Evolutionary conservation across 2,329 filamentous ascomycete genomes (phyloP).

Genomic region (Clarireedia homoeocarpa): DNA sequence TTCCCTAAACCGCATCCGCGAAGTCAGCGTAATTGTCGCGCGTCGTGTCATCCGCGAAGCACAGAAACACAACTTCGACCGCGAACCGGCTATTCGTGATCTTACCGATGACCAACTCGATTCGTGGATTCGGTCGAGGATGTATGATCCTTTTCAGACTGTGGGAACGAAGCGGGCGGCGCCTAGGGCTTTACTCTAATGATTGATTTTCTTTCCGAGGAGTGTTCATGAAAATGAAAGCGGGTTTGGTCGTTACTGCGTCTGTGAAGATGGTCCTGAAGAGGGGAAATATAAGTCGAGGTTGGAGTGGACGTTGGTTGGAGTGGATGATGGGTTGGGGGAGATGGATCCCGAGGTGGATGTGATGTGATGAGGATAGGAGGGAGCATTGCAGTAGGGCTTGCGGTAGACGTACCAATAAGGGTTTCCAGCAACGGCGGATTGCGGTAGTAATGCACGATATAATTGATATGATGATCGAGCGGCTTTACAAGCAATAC

Average conservation of each 20-base stretch:
- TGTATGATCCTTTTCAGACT: constrained; percentile 54
- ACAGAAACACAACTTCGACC: constrained; percentile 58
- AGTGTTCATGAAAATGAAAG: background rate
- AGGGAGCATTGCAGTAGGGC: too few relatives aligned
- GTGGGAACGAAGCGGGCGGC: background rate
- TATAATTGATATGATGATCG: too few relatives aligned
- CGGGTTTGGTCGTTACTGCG: background rate
- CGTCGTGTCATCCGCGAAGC: constrained; percentile 65
- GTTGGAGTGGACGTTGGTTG: background rate
- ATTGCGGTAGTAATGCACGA: too few relatives aligned
- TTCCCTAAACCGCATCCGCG: constrained; percentile 63
- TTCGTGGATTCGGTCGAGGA: constrained; percentile 65
- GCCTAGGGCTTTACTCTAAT: constrained; percentile 4
- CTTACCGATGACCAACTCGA: constrained; percentile 42
- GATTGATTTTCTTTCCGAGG: background rate
- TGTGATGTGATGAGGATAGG: too few relatives aligned
- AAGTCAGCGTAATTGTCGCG: constrained; percentile 71
- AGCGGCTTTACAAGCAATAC: too few relatives aligned
- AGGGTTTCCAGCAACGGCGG: too few relatives aligned
- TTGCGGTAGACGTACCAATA: too few relatives aligned
- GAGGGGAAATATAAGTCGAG: background rate
- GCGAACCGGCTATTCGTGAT: constrained; percentile 47
- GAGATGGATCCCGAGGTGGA: constrained; percentile 3
- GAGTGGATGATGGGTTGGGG: background rate
- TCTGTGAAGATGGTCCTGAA: background rate